A percentile compares a stretch with the other conserved stretches of the same genome.
phyloP scores from a whole-genome alignment of 495 filamentous ascomycete species.

The Neurospora tetrasperma region DNA sequence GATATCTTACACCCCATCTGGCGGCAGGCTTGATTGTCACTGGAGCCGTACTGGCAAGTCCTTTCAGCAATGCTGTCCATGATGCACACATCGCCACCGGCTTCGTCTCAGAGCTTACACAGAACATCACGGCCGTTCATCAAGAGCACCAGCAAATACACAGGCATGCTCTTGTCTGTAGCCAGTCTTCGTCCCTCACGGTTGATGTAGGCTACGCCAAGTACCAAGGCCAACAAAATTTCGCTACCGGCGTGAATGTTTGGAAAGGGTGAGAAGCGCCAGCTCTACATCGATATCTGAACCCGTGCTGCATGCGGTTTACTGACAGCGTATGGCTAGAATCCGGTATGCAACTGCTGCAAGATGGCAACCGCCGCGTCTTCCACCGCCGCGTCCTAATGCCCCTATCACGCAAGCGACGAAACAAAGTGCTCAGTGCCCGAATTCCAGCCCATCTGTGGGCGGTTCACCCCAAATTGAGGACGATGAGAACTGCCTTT shows the following conservation, averaged over 20 bases:
- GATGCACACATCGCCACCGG: conserved; percentile 8
- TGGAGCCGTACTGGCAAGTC: background rate
- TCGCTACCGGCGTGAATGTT: conserved; percentile 24
- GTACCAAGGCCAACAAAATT: conserved; percentile 26
- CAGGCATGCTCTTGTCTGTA: conserved; percentile 10
- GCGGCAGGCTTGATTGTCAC: background rate
- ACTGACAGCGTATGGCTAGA: conserved; percentile 6
- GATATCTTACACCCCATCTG: background rate
- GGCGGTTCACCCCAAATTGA: conserved; percentile 7
- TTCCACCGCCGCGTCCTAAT: background rate
- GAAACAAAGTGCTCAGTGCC: conserved; percentile 11
- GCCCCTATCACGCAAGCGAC: conserved; percentile 10
- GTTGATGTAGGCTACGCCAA: conserved; percentile 33
- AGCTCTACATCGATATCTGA: background rate
- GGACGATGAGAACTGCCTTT: conserved; percentile 33
- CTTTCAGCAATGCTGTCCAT: background rate
- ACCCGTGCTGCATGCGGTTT: background rate
- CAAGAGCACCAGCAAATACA: background rate
- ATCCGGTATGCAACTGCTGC: conserved; percentile 26
- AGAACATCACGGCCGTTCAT: conserved; percentile 11
- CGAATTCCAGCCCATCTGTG: conserved; percentile 10
- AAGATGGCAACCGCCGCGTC: conserved; percentile 26
- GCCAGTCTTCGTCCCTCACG: conserved; percentile 6
- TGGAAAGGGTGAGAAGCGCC: conserved; percentile 27
- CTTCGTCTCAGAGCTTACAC: conserved; percentile 16